A percentile compares a stretch with the other conserved stretches of the same genome.
These are phyloP conservation scores for Sugiyamaella pinicola DNA, from an alignment of 1,139 yeast genomes.

Conservation along the genomic window DNA sequence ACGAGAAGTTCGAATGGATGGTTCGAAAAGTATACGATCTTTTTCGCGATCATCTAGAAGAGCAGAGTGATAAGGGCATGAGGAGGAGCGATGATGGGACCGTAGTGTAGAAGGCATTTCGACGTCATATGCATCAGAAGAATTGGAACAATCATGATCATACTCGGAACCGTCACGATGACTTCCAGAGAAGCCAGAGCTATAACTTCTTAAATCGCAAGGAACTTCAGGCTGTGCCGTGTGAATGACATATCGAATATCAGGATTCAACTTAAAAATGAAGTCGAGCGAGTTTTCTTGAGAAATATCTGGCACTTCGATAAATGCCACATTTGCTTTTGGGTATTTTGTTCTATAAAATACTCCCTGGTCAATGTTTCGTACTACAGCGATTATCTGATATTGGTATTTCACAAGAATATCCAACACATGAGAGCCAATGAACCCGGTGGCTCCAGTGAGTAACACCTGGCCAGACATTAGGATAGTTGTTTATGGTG, in stretches of 20 bases:
- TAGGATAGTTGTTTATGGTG: no score
- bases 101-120: background rate
- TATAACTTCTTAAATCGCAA: constrained; percentile 6
- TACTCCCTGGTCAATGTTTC: constrained; percentile 48
- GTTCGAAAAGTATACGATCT: constrained; percentile 36
- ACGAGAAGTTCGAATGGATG: constrained; percentile 30
- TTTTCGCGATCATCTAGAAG: constrained; percentile 39
- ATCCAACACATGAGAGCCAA: constrained; percentile 55
- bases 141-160: no score
- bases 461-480: constrained; percentile 43
- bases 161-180: no score
- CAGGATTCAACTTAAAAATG: constrained; percentile 49
- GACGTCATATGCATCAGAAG: no score
- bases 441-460: constrained; percentile 63
- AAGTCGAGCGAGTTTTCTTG: constrained; percentile 54
- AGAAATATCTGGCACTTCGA: constrained; percentile 53
- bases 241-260: constrained; percentile 57
- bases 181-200: background rate
- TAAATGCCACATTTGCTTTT: constrained; percentile 47
- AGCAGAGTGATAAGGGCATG: constrained; percentile 24
- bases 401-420: constrained; percentile 45
- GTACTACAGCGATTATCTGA: constrained; percentile 60
- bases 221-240: constrained; percentile 61
- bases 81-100: constrained; percentile 46
- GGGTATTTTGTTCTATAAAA: constrained; percentile 46